phyloP scores from a whole-genome alignment of 139 green algal species.

The Picochlorum sp. region DNA sequence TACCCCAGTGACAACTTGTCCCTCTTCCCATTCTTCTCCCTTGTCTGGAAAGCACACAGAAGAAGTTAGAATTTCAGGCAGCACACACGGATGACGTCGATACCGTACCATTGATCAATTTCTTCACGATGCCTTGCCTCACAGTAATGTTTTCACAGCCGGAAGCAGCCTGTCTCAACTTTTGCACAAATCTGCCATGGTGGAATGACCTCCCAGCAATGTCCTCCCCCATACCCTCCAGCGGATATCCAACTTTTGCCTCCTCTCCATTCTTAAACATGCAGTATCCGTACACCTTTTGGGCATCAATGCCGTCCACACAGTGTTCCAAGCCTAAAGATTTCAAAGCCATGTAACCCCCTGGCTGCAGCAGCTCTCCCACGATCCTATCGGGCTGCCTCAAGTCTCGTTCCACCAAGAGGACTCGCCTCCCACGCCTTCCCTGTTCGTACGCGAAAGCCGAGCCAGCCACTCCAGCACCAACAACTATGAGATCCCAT shows the following conservation, averaged over 20 bases:
- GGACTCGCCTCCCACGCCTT: conserved; percentile 57
- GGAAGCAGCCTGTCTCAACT: conserved; percentile 60
- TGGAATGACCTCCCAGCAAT: conserved; percentile 91
- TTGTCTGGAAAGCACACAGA: conserved; percentile 11
- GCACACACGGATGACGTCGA: not conserved
- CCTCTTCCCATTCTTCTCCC: conserved; percentile 61
- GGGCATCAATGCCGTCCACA: conserved; percentile 79
- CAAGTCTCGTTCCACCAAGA: conserved; percentile 90
- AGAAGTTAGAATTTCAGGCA: not conserved
- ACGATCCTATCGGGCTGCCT: conserved; percentile 94
- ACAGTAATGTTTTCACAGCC: conserved; percentile 45
- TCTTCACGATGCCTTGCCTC: conserved; percentile 58
- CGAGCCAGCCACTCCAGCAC: conserved; percentile 81
- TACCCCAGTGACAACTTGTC: conserved; percentile 79
- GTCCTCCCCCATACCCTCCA: conserved; percentile 55
- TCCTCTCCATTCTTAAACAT: conserved; percentile 83
- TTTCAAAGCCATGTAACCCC: conserved; percentile 87
- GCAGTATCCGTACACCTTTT: conserved; percentile 90
- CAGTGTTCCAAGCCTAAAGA: conserved; percentile 74
- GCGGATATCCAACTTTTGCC: conserved; percentile 75
- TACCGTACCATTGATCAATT: conserved; percentile 48
- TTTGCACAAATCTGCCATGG: conserved; percentile 91
- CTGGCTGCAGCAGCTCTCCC: conserved; percentile 96
- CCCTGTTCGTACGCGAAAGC: conserved; percentile 80
- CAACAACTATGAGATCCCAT: conserved; percentile 92